Evolutionary conservation across 2,329 filamentous ascomycete species (phyloP), one percentile per base, ranked within the genome.

Genomic region (Mycogone perniciosa): DNA sequence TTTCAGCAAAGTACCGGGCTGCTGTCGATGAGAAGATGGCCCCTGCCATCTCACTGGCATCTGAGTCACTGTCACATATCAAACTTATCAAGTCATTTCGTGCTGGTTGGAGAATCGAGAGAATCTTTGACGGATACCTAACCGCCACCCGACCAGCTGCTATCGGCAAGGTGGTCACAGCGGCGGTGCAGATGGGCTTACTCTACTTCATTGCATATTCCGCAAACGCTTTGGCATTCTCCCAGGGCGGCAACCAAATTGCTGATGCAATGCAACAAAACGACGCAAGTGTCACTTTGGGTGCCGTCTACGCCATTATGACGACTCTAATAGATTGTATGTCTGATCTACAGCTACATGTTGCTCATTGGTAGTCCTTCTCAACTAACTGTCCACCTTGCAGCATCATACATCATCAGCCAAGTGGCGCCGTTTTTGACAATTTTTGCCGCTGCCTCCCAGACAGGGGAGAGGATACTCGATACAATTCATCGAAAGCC

Each of bases 151-250:
- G 74, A 44, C 70, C 65, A 7, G 71, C 77, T 27, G 81, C 76
- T 2, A 72, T 81, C 53, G 79, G 79, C 55, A 86, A 85, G 61
- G 76, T 79, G 0, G 64, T 75, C 1, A 72, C 76, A 1, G 72
- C 77, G 29, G 84, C 77, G 4, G 63, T 79, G 0, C 81, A 85
- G 59, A 73, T 80, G 6, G 82, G 82, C 7, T 63, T 78, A 11
- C 67, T 86, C 6, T 87, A 85, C 61, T 86, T 87, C 55, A 79
- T 87, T 56, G 80, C 82, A 4, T 86, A 84, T 56, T 76, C 80
- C 2, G 81, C 81, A 6, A 86, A 86, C 61, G 81, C 80, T 1
- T 69, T 87, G 10, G 81, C 83, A 0, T 86, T 85, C 60, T 87
- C 82, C 81, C 77, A 85, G 62, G 84, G 83, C 44, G 82, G 79